Base-by-base conservation (phyloP, 2,329 filamentous ascomycete genomes). In the Colletotrichum magnum region DNA sequence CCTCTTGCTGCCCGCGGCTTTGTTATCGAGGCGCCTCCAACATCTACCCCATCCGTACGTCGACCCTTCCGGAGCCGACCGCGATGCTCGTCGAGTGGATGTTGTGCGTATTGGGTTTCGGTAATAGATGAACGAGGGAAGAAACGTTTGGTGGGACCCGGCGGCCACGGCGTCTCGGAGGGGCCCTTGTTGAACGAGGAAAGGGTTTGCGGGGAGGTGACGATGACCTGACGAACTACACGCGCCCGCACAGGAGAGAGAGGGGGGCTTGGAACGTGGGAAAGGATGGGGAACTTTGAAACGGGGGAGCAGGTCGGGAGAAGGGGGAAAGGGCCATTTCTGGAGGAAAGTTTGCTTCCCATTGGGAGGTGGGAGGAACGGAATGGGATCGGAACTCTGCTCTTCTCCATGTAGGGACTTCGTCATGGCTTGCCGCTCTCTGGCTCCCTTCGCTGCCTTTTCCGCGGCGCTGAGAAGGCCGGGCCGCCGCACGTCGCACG, bases 1-100 rank as follows among this genome's bases (percentile, higher is more conserved):
- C 50, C 54, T 16, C 54, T 54, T 65, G 41, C 48, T 68, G 32
- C 62, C 66, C 18, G 26, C 10, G 48, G 24, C 28, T 52, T 47
- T 32, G n/a, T 51, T 65, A 59, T 51, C 26, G 43, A 16, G 54
- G 16, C 48, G 61, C 61, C 66, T 59, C 65, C 43, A 68, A 68
- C 39, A 54, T 50, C 24, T 16, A 18, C 21, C n/a, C 24, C 24
- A 16, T 26, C 7, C 5, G 12, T 12, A 45, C 24, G 51, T 36
- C 50, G 62, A 54, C 61, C 41, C 48, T 28, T n/a, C 3, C 18
- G 32, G 51, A 54, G 50, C 61, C 61, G 47, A 54, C 39, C 39
- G 13, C 13, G 16, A 43, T 24, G 9, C 16, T 43, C 45, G 36
- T 10, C 43, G 56, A 47, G 28, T 39, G 36, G 64, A 52, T 51